Conservation (phyloP, 2,329 filamentous ascomycete species). For the Curvularia sp. region DNA sequence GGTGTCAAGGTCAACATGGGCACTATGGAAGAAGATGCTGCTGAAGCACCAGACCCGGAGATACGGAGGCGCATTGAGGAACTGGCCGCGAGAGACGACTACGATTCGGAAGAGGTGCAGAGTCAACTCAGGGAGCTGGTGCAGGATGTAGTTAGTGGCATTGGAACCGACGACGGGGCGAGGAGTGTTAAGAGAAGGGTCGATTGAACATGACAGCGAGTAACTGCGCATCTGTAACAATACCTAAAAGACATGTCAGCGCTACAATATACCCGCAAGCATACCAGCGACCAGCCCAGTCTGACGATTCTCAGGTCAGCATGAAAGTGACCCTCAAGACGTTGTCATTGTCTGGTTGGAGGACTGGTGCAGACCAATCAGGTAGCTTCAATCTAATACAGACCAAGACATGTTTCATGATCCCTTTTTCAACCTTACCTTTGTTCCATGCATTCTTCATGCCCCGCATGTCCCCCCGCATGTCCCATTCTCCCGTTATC, state of each 20-base stretch:
- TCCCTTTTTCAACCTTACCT: background rate
- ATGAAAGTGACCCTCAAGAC: background rate
- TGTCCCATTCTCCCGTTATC: background rate
- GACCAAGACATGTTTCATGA: conserved; percentile 1
- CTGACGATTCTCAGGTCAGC: background rate
- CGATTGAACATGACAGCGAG: conserved; percentile 36
- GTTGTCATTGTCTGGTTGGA: background rate
- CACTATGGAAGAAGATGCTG: conserved; percentile 66
- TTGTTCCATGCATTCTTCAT: background rate
- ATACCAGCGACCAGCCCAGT: background rate
- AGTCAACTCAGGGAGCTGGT: conserved; percentile 78
- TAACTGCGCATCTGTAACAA: background rate
- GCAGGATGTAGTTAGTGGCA: conserved; percentile 76
- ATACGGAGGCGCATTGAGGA: conserved; percentile 88
- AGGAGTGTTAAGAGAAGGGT: conserved; percentile 53
- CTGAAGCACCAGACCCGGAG: conserved; percentile 75
- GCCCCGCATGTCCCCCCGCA: background rate
- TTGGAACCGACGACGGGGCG: conserved; percentile 67
- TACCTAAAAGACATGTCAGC: background rate
- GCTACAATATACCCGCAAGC: background rate
- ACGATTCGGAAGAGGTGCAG: conserved; percentile 81
- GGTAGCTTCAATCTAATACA: background rate
- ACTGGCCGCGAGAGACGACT: conserved; percentile 82
- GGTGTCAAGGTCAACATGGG: conserved; percentile 81
- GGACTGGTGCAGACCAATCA: background rate